Evolutionary conservation across 768 basidiomycete genomes (phyloP).

Genomic region (Lentinula boryana): DNA sequence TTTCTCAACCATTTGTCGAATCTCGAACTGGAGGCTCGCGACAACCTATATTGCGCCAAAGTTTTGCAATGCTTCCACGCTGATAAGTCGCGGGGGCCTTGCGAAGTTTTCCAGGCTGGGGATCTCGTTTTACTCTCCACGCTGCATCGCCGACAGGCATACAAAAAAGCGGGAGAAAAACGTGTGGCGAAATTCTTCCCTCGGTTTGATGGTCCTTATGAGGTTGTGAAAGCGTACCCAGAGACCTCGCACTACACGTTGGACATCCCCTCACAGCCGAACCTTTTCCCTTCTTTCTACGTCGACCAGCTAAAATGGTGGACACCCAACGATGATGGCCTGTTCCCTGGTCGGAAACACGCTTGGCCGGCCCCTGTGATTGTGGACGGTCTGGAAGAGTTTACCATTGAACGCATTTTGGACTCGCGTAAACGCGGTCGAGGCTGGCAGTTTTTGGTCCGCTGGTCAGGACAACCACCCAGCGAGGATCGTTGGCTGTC

Average conservation of each 20-base stretch:
- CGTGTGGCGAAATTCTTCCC: constrained; percentile 38
- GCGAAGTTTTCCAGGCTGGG: constrained; percentile 21
- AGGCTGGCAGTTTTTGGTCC: constrained; percentile 18
- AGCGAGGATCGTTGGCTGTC: constrained; percentile 16
- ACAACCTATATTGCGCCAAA: constrained; percentile 21
- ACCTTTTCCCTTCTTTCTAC: constrained; percentile 21
- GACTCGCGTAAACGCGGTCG: constrained; percentile 15
- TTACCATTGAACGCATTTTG: constrained; percentile 14
- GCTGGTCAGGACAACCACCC: constrained; percentile 15
- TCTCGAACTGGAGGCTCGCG: constrained; percentile 21
- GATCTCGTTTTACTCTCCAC: constrained; percentile 33
- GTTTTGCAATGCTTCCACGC: constrained; percentile 23
- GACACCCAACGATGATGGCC: constrained; percentile 13
- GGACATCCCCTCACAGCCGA: constrained; percentile 11
- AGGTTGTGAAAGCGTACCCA: constrained; percentile 10
- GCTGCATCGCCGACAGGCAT: constrained; percentile 20
- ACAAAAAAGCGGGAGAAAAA: constrained; percentile 20
- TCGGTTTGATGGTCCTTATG: constrained; percentile 23
- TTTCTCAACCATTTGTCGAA: neutral
- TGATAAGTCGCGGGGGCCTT: constrained; percentile 17
- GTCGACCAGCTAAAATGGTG: constrained; percentile 13
- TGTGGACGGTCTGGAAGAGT: constrained; percentile 14
- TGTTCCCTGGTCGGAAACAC: constrained; percentile 18
- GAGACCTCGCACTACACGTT: constrained; percentile 9
- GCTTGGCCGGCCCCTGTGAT: constrained; percentile 9